Percentiles rank a stretch among this genome's conserved stretches.
These are phyloP conservation scores for Malassezia nana DNA, from an alignment of 1,284 basidiomycete genomes.

Conservation along the genomic window DNA sequence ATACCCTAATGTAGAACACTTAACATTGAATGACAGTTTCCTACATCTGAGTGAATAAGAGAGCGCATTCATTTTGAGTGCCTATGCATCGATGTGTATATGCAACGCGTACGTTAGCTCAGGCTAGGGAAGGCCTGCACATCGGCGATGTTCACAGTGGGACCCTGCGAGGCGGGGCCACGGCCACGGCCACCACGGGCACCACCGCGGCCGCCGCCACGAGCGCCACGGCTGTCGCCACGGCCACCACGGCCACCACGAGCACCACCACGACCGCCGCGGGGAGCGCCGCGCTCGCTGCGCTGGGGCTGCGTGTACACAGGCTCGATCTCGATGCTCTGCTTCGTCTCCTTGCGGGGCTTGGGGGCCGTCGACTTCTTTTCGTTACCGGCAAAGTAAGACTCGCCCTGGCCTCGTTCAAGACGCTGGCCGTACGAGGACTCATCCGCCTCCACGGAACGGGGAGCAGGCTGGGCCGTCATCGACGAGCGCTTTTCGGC, in stretches of 20 bases:
- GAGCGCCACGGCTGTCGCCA: slow-evolving; percentile 24
- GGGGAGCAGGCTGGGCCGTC: slow-evolving; percentile 26
- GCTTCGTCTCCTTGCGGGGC: slow-evolving; percentile 32
- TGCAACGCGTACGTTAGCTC: not conserved
- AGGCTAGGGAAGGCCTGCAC: slow-evolving; percentile 40
- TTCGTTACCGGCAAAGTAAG: slow-evolving; percentile 37
- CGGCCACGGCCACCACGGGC: slow-evolving; percentile 49
- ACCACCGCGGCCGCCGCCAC: slow-evolving; percentile 27
- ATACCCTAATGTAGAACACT: slow-evolving; percentile 5
- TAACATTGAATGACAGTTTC: too few relatives aligned
- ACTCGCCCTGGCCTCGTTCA: slow-evolving; percentile 31
- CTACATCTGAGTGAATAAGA: too few relatives aligned
- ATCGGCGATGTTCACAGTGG: slow-evolving; percentile 53
- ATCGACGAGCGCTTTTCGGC: slow-evolving; percentile 50
- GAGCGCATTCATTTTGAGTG: not conserved
- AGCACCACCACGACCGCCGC: slow-evolving; percentile 17
- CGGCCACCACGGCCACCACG: slow-evolving; percentile 17
- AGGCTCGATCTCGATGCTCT: slow-evolving; percentile 42
- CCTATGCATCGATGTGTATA: not conserved
- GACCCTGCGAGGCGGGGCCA: slow-evolving; percentile 54
- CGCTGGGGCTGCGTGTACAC: slow-evolving; percentile 30
- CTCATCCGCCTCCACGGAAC: slow-evolving; percentile 30
- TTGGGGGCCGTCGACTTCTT: slow-evolving; percentile 27
- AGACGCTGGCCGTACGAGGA: slow-evolving; percentile 37
- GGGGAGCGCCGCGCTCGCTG: slow-evolving; percentile 7